Conservation (phyloP, 306 rosid genomes). For the Pyrus bretschneideri region DNA sequence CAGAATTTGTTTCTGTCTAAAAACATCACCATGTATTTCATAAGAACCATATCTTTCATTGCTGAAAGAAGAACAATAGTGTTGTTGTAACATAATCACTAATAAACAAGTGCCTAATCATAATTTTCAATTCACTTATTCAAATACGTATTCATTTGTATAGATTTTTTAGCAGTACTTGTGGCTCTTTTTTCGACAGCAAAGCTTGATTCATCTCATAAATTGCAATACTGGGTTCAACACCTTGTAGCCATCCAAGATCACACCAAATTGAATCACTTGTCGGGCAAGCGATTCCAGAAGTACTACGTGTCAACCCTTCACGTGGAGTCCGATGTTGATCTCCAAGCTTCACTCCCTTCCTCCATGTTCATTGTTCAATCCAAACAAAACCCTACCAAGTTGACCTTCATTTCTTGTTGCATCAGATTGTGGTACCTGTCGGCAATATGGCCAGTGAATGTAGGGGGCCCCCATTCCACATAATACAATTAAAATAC, state of each 20-base stretch:
- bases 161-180: no score
- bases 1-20: no score
- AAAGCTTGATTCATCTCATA: background rate
- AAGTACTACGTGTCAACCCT: background rate
- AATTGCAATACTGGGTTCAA: background rate
- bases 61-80: no score
- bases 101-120: no score
- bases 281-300: constrained; percentile 9
- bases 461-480: background rate
- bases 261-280: background rate
- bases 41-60: no score
- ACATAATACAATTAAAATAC: background rate
- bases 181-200: rapidly evolving
- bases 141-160: no score
- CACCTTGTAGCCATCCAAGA: background rate
- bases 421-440: constrained; percentile 13
- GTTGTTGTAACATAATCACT: no score
- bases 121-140: no score
- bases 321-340: background rate
- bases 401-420: background rate
- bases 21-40: no score
- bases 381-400: no score
- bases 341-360: background rate
- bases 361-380: no score
- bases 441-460: background rate